A percentile compares a stretch with the other conserved stretches of the same genome.
Conservation (phyloP, 208 protist species). For the Vickermania spadyakhi region DNA sequence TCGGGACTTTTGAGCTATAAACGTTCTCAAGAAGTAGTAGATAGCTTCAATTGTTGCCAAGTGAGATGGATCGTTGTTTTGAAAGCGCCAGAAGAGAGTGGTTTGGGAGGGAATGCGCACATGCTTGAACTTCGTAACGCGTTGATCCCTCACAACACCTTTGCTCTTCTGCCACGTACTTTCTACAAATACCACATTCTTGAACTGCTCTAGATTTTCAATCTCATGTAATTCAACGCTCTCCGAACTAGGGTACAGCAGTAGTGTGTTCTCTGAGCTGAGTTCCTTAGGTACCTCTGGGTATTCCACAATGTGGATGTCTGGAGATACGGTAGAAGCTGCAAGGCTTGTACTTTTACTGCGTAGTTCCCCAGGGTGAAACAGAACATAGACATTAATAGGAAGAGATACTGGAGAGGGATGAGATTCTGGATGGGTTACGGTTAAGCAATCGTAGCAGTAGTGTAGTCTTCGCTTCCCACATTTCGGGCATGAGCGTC, state of each 20-base stretch:
- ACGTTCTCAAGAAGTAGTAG: slow-evolving; percentile 91
- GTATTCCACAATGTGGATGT: slow-evolving; percentile 74
- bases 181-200: slow-evolving; percentile 92
- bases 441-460: slow-evolving; percentile 86
- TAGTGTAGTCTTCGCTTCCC: slow-evolving; percentile 72
- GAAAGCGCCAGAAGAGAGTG: slow-evolving; percentile 93
- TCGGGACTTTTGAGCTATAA: slow-evolving; percentile 56
- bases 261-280: slow-evolving; percentile 52
- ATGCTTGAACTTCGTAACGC: slow-evolving; percentile 64
- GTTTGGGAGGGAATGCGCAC: slow-evolving; percentile 72
- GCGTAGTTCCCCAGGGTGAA: slow-evolving; percentile 82
- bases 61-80: slow-evolving; percentile 87
- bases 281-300: slow-evolving; percentile 52
- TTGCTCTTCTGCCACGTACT: slow-evolving; percentile 92
- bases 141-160: slow-evolving; percentile 67
- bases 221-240: slow-evolving; percentile 65
- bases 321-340: slow-evolving; percentile 81
- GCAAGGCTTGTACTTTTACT: slow-evolving; percentile 91
- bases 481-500: slow-evolving; percentile 62
- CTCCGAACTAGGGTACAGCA: slow-evolving; percentile 80
- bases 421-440: slow-evolving; percentile 75
- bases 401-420: slow-evolving; percentile 64
- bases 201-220: slow-evolving; percentile 54
- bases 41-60: slow-evolving; percentile 94
- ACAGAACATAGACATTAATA: slow-evolving; percentile 78